Base-by-base conservation (phyloP, 2,329 filamentous ascomycete species). In the Venturia carpophila region DNA sequence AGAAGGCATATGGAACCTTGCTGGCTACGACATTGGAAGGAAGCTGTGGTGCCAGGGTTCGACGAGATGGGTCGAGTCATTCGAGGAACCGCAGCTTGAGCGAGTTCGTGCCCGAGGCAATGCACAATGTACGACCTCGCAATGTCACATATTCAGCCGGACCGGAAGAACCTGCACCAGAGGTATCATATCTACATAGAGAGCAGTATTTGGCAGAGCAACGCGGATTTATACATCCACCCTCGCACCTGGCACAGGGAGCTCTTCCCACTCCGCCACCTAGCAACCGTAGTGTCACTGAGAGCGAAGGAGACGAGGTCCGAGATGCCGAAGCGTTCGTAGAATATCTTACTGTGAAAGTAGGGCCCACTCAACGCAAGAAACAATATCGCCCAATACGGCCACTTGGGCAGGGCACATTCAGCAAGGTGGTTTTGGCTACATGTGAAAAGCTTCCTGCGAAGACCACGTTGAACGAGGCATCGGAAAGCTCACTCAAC, bases 371-470 rank as follows among this genome's bases (percentile, higher is more conserved):
- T 9, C 68, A 87, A 79, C 83, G 62, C 86, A 91, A 84, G 69
- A 92, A 92, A 73, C 81, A 85, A 24, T 99, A 94, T 86, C 85
- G 90, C 69, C 89, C 88, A 15, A 78, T 99, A 47, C 88, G 90
- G 66, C 79, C 87, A 68, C 83, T 99, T 6, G 94, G 94, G 5
- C 91, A 96, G 71, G 94, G 94, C 45, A 97, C 94, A 0, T 99
- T 99, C 75, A 97, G 92, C 74, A 90, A 90, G 71, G 94, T 99
- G 24, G 88, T 95, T 77, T 81, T 99, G 52, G 94, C 92, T 5
- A 96, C 92, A 13, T 91, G 89, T 71, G 86, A 95, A 72, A 83
- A 85, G 49, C 76, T 77, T 39, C 70, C 70, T 66, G 71, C 70
- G 71, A 75, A 69, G 68, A 73, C 70, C 73, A 77, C 73, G 68